These are phyloP conservation scores for Diospyros kaki DNA, from an alignment of 148 eudicot genomes.

Conservation along the genomic window DNA sequence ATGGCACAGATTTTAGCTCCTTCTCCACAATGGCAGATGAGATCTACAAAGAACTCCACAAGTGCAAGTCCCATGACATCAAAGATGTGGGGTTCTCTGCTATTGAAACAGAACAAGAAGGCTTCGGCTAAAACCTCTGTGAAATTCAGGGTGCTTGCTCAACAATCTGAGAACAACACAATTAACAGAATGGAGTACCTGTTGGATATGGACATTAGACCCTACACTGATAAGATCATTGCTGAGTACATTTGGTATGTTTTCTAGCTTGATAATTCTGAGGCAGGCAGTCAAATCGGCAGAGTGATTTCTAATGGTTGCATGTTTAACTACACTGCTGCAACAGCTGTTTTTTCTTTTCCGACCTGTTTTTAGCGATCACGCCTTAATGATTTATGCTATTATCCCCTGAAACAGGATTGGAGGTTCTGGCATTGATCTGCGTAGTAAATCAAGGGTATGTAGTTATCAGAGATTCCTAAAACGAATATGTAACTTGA, in stretches of 20 bases:
- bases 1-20: conserved; percentile 83
- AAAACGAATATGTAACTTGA: neutral
- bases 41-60: conserved; percentile 34
- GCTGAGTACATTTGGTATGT: conserved; percentile 93
- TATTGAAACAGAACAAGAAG: conserved; percentile 61
- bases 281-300: too few species aligned
- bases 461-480: neutral
- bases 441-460: conserved; percentile 99
- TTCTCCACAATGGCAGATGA: conserved; percentile 54
- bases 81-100: conserved; percentile 68
- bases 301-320: neutral
- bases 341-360: neutral
- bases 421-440: conserved; percentile 89
- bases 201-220: conserved; percentile 74
- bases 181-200: conserved; percentile 78
- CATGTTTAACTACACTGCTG: neutral
- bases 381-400: neutral
- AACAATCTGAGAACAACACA: conserved; percentile 47
- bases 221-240: conserved; percentile 80
- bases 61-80: conserved; percentile 47
- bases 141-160: conserved; percentile 60
- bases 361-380: neutral
- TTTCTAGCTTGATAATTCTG: neutral
- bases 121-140: conserved; percentile 43
- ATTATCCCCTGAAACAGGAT: conserved; percentile 53